Evolutionary conservation across 2,329 filamentous ascomycete genomes (phyloP), one percentile per base, ranked within the genome.

Genomic region (Trichoderma sp.): DNA sequence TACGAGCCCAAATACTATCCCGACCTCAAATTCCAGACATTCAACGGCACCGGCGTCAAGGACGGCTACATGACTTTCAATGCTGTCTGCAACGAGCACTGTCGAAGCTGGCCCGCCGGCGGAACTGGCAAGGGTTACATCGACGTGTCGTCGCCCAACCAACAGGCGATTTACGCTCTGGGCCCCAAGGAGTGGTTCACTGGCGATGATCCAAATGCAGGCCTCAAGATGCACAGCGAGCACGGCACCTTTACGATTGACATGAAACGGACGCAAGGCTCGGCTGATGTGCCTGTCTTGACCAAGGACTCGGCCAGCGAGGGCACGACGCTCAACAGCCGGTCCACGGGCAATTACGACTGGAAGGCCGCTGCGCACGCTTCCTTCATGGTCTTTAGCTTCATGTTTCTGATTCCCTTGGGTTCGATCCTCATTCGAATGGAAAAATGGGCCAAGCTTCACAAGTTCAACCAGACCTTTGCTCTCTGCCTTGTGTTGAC

Each of bases 171-270:
- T 67, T 90, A 84, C 74, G 88, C 86, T 21, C 78, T 85, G 27
- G 88, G 88, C 0, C 84, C 85, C 5, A 73, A 75, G n/a, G 82
- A 82, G 49, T 73, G 76, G 19, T 77, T 84, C 31, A 75, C 77
- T 27, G 85, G 81, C 67, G 78, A 88, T 72, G 78, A 79, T 43
- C 64, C 74, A 2, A 77, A 78, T 13, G 85, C 84, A 0, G 78
- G 78, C 13, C 80, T 89, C 67, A 83, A 83, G 73, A 83, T 84
- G 53, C 88, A 90, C 75, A 75, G 78, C 53, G 81, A 80, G 56
- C 87, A 85, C 72, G 87, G 88, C 56, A 76, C 77, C 7, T 90
- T 90, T 75, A 80, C 77, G 2, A 83, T 90, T 76, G 83, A 90
- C 75, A 80, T 90, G 77, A 79, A 79, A 29, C 80, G 80, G 53